Base-by-base conservation (phyloP, 2,329 filamentous ascomycete genomes). In the Fusarium udum region DNA sequence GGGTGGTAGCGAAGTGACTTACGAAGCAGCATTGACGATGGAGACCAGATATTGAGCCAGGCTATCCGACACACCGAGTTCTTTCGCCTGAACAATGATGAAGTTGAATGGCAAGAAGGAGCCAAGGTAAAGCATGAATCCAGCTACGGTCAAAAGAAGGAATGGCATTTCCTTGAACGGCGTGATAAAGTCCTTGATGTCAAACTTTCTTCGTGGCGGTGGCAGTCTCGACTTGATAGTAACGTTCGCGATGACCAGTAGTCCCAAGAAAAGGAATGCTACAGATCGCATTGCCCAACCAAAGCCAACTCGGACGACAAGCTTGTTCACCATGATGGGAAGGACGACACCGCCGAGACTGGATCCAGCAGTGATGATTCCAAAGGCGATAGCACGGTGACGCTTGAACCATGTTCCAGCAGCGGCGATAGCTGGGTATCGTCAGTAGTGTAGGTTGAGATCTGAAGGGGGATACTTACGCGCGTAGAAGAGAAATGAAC, bases 201-300 rank as follows among this genome's bases (percentile, higher is more conserved):
- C 31, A 1, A 72, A 59, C 22, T 39, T 55, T 42, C 69, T 52
- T 20, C 45, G 1, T 0, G 69, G 66, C 0, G 80, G 78, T 1
- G 79, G 75, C 0, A 78, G 75, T 7, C 74, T 64, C 0, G 80
- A 63, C 6, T 71, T 74, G 32, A 83, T 76, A 0, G 81, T 82
- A 4, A 80, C 4, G 45, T 81, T 81, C 7, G 81, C 78, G 6
- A 83, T 58, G 32, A 77, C 65, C 3, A 82, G 77, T 2, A 83
- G 67, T 10, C 46, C 76, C 0, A 84, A 66, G 34, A 84, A 81
- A 15, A 85, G 64, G 31, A 85, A 84, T 10, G 79, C 83, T 6
- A 77, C 78, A 6, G 77, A 81, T 42, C 84, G 79, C 79, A 85
- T 83, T 6, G 83, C 75, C 83, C 83, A 85, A 1, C 76, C 77